Conservation (phyloP, 2,329 filamentous ascomycete species). For the Neonectria coccinea region DNA sequence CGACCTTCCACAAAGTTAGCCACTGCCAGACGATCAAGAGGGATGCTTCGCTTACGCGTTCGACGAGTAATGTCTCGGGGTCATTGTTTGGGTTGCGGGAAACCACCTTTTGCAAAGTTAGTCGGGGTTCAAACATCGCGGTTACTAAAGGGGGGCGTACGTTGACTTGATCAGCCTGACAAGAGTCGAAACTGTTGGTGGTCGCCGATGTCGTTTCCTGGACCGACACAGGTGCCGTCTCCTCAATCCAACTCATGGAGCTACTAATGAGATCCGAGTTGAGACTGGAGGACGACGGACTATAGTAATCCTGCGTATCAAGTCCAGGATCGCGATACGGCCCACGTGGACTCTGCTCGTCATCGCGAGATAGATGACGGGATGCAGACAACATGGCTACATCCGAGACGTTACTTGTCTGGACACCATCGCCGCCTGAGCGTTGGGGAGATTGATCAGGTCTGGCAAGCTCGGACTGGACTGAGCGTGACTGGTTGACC, state of each 20-base stretch:
- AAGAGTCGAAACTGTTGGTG: slow-evolving; percentile 1
- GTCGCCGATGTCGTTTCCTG: not conserved
- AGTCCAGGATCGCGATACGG: slow-evolving; percentile 37
- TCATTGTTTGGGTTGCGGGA: slow-evolving; percentile 22
- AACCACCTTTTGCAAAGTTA: slow-evolving; percentile 43
- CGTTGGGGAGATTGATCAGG: slow-evolving; percentile 29
- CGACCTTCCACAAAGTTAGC: slow-evolving; percentile 38
- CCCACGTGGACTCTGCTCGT: slow-evolving; percentile 20
- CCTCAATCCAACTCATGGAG: slow-evolving; percentile 11
- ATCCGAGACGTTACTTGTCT: slow-evolving; percentile 18
- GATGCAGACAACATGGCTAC: slow-evolving; percentile 10
- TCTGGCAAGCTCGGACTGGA: slow-evolving; percentile 26
- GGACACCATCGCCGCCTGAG: slow-evolving; percentile 11
- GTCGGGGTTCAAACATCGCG: slow-evolving; percentile 16
- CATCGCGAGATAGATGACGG: slow-evolving; percentile 25
- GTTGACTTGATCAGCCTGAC: slow-evolving; percentile 26
- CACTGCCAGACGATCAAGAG: not conserved
- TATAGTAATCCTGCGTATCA: slow-evolving; percentile 22
- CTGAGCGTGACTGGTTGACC: slow-evolving; percentile 35
- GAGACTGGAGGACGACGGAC: slow-evolving; percentile 23
- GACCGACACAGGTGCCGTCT: not conserved
- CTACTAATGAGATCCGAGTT: slow-evolving; percentile 17
- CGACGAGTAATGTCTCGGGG: slow-evolving; percentile 13
- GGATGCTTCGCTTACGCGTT: slow-evolving; percentile 30
- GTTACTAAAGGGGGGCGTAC: slow-evolving; percentile 29